Base-by-base conservation (phyloP, 805 yeast genomes). In the Kodamaea sagamina region DNA sequence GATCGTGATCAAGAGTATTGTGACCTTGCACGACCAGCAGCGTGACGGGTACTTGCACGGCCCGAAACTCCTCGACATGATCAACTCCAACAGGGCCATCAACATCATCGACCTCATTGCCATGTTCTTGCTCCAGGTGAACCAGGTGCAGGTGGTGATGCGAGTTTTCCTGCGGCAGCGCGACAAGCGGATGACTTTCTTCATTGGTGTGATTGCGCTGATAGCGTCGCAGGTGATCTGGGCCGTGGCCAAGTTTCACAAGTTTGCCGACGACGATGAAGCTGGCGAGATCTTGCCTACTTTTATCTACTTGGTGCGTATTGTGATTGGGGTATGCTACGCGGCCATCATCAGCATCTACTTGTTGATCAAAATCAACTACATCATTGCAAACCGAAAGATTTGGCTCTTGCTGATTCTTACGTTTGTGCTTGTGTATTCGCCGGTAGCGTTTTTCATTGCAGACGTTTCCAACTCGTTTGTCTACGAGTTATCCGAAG, bases 391-490 rank as follows among this genome's bases (percentile, higher is more conserved):
- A 19, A 72, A 77, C 46, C 65, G 65, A 26, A 62, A 60, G 15
- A 73, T 84, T 43, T 63, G 83, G 53, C 62, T 82, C 1, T 59
- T 86, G n/a, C 74, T 89, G 0, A 13, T 78, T 0, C 58, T 83
- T 17, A 78, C 86, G 3, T 57, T 78, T 6, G 47, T 84, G 1
- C 72, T 81, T 9, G 75, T 82, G 1, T 74, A 80, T 49, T 57
- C 81, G 7, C 83, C 87, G 6, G 78, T 84, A 28, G 84, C 82
- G 0, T 78, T 86, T 48, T 87, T 86, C 57, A 72, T 87, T 37
- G 84, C 89, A 4, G 95, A 86, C 63, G 79, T 87, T 3, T 75
- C 90, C 0, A 81, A 80, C 58, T 72, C 82, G 4, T 87, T 89
- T 86, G 81, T 82, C n/a, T 77, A 77, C 44, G 85, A 82, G 48